Evolutionary conservation across 495 filamentous ascomycete species (phyloP), one percentile per base, ranked within the genome.

Genomic region (Bathelium albidoporum): DNA sequence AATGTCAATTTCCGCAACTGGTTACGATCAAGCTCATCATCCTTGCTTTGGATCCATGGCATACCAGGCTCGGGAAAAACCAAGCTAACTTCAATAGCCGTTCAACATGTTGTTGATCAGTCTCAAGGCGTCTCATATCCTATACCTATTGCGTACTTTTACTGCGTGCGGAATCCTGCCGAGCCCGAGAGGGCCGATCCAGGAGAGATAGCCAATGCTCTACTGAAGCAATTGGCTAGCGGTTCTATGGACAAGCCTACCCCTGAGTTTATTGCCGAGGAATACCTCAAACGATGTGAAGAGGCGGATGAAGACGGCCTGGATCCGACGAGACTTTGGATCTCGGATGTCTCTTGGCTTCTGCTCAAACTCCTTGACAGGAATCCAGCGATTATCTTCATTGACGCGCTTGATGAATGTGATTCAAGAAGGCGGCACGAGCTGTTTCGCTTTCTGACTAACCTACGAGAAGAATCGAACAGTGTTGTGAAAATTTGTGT

Each of bases 101-200:
- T 55, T 20, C 20, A 55, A 26, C 2, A 2, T 24, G 2, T 26
- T 29, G 20, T 29, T 2, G 44, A 59, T 24, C 34, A 29, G 10
- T 5, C 7, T 24, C 9, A n/a, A 4, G 2, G 3, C 4, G 2
- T 7, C 10, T 24, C 49, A 43, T 11, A 26, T 49, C 20, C 52
- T 32, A 24, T 59, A 1, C 62, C 60, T 2, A 18, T 69, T 12
- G 65, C 64, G 0, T 74, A 70, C 34, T 72, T 73, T 59, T 72
- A 73, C 68, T 62, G 76, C 62, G 45, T 65, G 1, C 49, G 66
- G 39, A 66, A 69, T 26, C 34, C 63, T 2, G 61, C 71, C n/a
- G 74, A 76, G 60, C 68, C 64, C 20, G 60, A 62, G 55, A 62
- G 74, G 34, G 61, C 64, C 24, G 58, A 70, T 55, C 69, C 73